Conservation (phyloP, 2,329 filamentous ascomycete species). For the Daldinia sp. region DNA sequence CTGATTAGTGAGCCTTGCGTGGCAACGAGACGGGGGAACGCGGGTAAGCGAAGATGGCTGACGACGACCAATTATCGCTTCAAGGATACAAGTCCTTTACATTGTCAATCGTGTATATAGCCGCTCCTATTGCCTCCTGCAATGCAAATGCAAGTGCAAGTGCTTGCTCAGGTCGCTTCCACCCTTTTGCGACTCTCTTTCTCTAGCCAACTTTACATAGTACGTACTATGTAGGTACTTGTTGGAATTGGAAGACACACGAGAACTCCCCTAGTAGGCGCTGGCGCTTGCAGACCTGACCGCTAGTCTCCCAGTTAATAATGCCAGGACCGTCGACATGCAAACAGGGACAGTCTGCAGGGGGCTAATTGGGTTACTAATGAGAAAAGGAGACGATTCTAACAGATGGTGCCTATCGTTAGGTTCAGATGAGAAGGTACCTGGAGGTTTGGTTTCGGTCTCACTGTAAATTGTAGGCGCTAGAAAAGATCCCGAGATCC, state of each 20-base stretch:
- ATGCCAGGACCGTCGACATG: constrained; percentile 31
- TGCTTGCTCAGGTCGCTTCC: constrained; percentile 37
- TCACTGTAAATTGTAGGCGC: constrained; percentile 31
- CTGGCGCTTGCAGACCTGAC: constrained; percentile 38
- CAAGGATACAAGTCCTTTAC: constrained; percentile 19
- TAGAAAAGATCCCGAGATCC: constrained; percentile 40
- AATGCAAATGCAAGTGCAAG: constrained; percentile 42
- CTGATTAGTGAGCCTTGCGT: constrained; percentile 32
- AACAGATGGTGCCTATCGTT: not conserved
- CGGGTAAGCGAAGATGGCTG: constrained; percentile 34
- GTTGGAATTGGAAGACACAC: constrained; percentile 22
- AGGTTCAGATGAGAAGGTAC: constrained; percentile 24
- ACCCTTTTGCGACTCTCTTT: constrained; percentile 25
- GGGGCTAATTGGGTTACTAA: constrained; percentile 32
- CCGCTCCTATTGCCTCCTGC: constrained; percentile 38
- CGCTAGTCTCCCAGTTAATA: constrained; percentile 39
- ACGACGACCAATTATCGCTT: constrained; percentile 34
- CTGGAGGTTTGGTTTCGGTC: constrained; percentile 31
- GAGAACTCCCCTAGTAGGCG: constrained; percentile 24
- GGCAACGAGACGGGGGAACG: constrained; percentile 24
- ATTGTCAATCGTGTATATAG: constrained; percentile 29
- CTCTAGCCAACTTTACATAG: constrained; percentile 26
- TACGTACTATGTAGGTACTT: too few species aligned
- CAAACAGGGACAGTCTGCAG: constrained; percentile 28
- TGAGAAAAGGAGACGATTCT: constrained; percentile 5